Conservation (phyloP, 129 eudicot genomes). For the Centella asiatica region DNA sequence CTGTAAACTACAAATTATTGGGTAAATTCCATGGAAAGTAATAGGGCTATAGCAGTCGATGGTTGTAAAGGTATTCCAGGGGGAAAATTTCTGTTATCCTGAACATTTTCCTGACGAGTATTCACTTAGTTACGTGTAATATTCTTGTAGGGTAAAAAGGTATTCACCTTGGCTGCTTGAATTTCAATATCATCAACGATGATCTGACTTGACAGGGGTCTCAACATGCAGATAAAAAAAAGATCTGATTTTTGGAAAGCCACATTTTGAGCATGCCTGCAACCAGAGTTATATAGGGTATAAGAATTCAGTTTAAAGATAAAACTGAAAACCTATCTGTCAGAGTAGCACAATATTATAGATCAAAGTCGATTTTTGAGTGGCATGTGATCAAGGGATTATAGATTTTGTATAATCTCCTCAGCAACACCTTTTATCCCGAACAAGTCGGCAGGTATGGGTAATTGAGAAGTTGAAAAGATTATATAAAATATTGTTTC, state of each 20-base stretch:
- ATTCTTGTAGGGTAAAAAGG: neutral
- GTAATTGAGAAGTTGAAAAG: no score
- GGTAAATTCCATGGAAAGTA: no score
- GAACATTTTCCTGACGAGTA: neutral
- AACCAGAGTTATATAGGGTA: neutral
- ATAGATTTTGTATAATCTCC: neutral
- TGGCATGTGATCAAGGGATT: neutral
- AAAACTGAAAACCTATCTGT: no score
- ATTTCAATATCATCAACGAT: constrained; percentile 72
- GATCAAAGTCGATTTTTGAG: neutral
- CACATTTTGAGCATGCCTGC: constrained; percentile 80
- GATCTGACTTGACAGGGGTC: constrained; percentile 53
- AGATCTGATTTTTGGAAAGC: constrained; percentile 88
- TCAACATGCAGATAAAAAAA: constrained; percentile 76
- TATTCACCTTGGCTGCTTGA: constrained; percentile 73
- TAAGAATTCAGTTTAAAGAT: neutral
- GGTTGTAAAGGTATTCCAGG: no score
- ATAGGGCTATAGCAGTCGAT: no score
- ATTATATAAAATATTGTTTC: no score
- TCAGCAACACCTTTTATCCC: no score
- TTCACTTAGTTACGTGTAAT: neutral
- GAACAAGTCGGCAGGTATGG: no score
- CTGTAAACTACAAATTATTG: no score
- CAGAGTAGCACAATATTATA: neutral
- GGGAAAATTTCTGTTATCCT: no score